A percentile compares a stretch with the other conserved stretches of the same genome.
phyloP scores from a whole-genome alignment of 768 basidiomycete species.

The Pholiota microspora region DNA sequence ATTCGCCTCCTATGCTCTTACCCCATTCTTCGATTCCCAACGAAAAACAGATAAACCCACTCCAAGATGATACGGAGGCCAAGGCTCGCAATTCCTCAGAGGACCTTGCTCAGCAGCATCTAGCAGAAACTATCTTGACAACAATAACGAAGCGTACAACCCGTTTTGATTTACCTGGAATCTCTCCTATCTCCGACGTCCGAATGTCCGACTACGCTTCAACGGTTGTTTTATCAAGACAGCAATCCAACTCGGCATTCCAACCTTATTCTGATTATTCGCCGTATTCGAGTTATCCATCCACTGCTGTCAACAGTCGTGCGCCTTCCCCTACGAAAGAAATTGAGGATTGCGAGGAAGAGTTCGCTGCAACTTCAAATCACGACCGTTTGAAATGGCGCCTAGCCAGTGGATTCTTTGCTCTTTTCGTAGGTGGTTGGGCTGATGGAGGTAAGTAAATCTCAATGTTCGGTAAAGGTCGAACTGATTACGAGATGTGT shows the following conservation, averaged over 20 bases:
- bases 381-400: conserved; percentile 34
- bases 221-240: conserved; percentile 13
- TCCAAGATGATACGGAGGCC: background rate
- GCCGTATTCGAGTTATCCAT: conserved; percentile 16
- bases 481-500: conserved; percentile 2
- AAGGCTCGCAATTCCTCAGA: background rate
- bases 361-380: background rate
- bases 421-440: conserved; percentile 51
- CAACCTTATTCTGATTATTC: conserved; percentile 14
- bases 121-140: conserved; percentile 5
- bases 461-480: background rate
- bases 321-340: conserved; percentile 18
- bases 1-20: background rate
- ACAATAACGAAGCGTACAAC: conserved; percentile 5
- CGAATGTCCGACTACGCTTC: conserved; percentile 14
- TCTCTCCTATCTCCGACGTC: conserved; percentile 10
- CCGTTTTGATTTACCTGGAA: conserved; percentile 4
- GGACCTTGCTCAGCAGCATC: conserved; percentile 3
- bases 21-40: background rate
- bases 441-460: conserved; percentile 42
- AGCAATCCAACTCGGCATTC: conserved; percentile 3
- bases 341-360: conserved; percentile 10
- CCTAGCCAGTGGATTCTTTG: conserved; percentile 37
- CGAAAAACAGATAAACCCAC: background rate
- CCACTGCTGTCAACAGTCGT: conserved; percentile 20